These are phyloP conservation scores for Stephanodiscus triporus DNA, from an alignment of 108 stramenopile genomes.

Conservation along the genomic window DNA sequence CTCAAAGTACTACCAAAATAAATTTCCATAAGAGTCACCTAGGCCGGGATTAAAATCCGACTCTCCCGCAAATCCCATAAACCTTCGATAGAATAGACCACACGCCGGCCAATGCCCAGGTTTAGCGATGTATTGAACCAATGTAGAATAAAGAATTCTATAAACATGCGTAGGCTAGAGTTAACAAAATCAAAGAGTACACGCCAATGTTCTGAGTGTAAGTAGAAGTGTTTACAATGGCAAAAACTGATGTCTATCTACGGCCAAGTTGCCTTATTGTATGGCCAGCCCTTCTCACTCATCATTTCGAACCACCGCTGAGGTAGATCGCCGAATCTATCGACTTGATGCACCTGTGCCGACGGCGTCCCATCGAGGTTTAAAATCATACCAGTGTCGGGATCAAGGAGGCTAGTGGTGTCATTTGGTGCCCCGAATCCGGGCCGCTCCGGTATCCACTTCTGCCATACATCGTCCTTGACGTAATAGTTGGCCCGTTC, in stretches of 20 bases:
- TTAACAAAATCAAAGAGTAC: no score
- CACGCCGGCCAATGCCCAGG: no score
- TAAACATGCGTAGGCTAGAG: no score
- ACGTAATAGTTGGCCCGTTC: background rate
- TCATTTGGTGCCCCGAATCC: background rate
- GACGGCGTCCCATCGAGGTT: slow-evolving; percentile 33
- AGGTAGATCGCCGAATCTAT: slow-evolving; percentile 25
- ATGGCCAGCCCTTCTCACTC: slow-evolving; percentile 22
- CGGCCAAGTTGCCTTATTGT: slow-evolving; percentile 15
- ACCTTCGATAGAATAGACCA: no score
- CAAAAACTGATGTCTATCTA: no score
- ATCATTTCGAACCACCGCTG: slow-evolving; percentile 19
- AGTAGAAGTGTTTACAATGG: no score
- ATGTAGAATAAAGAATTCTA: no score
- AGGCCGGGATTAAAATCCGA: no score
- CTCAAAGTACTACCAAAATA: background rate
- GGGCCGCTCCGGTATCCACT: slow-evolving; percentile 34
- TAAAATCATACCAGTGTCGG: slow-evolving; percentile 24
- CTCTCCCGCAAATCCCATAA: no score
- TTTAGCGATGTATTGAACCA: no score
- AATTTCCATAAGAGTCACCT: background rate
- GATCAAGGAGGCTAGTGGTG: slow-evolving; percentile 18
- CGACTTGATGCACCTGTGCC: slow-evolving; percentile 40
- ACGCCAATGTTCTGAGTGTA: no score
- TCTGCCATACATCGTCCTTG: slow-evolving; percentile 19